Evolutionary conservation across 2,329 filamentous ascomycete genomes (phyloP).

Genomic region (Pseudogymnoascus sp.): DNA sequence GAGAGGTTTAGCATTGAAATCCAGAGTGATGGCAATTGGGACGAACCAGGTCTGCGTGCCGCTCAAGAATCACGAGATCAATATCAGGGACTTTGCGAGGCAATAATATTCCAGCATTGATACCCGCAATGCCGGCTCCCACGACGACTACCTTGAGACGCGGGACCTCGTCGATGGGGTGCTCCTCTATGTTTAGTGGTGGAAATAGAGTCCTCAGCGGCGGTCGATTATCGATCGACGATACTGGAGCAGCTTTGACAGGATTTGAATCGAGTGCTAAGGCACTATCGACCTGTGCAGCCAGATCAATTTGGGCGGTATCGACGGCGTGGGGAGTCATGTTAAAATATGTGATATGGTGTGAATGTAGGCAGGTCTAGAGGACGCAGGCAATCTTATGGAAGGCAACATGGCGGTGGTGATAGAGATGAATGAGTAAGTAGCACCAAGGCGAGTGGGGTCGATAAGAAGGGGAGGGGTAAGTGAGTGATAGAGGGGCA

Average conservation of each 20-base stretch:
- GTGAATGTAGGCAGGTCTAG: neutral
- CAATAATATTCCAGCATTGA: slow-evolving; percentile 54
- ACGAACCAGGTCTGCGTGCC: slow-evolving; percentile 57
- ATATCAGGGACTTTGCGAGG: slow-evolving; percentile 60
- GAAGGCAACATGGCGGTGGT: neutral
- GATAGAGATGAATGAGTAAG: neutral
- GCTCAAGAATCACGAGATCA: slow-evolving; percentile 57
- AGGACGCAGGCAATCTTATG: neutral
- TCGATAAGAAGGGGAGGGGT: neutral
- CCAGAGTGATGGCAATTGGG: neutral
- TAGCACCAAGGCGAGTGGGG: neutral
- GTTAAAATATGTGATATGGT: neutral
- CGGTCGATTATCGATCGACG: neutral
- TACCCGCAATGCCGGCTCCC: slow-evolving; percentile 53
- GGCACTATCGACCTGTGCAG: neutral
- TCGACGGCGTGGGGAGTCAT: neutral
- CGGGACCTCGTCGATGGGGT: slow-evolving; percentile 9
- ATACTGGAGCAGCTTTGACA: neutral
- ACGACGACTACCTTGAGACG: slow-evolving; percentile 38
- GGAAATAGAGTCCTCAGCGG: slow-evolving; percentile 11
- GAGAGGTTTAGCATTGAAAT: neutral
- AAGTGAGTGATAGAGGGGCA: neutral
- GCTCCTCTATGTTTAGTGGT: slow-evolving; percentile 10
- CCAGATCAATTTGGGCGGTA: neutral
- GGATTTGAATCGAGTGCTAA: neutral